These are phyloP conservation scores for Peniophora sp. DNA, from an alignment of 1,284 basidiomycete genomes.

Conservation along the genomic window DNA sequence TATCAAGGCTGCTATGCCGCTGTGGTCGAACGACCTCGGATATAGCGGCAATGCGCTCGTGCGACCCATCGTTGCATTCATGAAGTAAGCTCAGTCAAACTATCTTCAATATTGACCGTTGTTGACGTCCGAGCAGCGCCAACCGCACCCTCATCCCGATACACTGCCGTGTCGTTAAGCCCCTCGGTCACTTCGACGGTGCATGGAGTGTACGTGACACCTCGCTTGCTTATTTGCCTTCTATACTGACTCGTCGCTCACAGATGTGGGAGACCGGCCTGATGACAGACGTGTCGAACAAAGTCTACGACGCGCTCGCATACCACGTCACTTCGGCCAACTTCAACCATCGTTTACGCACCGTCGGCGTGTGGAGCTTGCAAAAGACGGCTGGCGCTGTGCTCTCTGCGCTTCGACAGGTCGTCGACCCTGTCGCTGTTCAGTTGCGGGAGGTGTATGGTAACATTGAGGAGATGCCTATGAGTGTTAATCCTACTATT, in stretches of 20 bases:
- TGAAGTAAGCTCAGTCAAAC: constrained; percentile 65
- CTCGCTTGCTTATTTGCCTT: constrained; percentile 12
- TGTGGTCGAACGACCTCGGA: constrained; percentile 82
- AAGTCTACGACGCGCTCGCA: constrained; percentile 86
- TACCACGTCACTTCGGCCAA: constrained; percentile 85
- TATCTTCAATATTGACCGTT: constrained; percentile 1
- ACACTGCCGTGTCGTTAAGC: constrained; percentile 77
- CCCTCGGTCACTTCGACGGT: constrained; percentile 78
- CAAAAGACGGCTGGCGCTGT: constrained; percentile 67
- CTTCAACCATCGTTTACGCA: constrained; percentile 81
- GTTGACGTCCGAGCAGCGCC: constrained; percentile 41
- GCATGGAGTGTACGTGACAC: constrained; percentile 74
- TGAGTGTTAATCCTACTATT: too few species aligned
- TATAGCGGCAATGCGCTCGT: constrained; percentile 95
- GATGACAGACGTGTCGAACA: constrained; percentile 74
- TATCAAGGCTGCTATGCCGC: constrained; percentile 91
- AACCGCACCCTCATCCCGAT: constrained; percentile 91
- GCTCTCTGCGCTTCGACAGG: constrained; percentile 48
- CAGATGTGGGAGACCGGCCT: constrained; percentile 89
- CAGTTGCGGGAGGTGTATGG: constrained; percentile 36
- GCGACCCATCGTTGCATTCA: constrained; percentile 96
- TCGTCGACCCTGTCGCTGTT: constrained; percentile 47
- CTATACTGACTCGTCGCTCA: constrained; percentile 8
- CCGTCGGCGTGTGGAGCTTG: constrained; percentile 78
- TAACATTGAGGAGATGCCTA: constrained; percentile 6